A percentile compares a stretch with the other conserved stretches of the same genome.
phyloP scores from a whole-genome alignment of 306 rosid genomes.

The Prunus campanulata region DNA sequence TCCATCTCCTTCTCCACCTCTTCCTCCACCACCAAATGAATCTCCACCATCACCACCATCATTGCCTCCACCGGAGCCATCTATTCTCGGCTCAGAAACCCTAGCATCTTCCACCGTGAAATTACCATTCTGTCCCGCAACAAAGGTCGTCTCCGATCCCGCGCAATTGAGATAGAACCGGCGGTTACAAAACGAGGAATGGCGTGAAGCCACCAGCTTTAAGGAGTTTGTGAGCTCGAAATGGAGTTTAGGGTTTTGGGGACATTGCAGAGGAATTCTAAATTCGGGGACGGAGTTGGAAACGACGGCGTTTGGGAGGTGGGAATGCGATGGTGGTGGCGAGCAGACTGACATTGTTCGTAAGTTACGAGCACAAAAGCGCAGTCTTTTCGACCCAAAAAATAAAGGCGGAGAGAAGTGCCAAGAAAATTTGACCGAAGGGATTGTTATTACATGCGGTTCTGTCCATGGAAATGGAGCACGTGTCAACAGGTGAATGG shows the following conservation, averaged over 20 bases:
- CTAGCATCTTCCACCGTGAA: conserved; percentile 11
- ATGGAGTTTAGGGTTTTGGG: neutral
- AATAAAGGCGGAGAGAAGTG: neutral
- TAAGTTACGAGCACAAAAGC: neutral
- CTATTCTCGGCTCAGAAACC: conserved; percentile 23
- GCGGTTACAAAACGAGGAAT: conserved; percentile 8
- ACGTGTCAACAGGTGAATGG: neutral
- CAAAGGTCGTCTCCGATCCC: conserved; percentile 32
- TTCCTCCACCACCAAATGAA: conserved; percentile 14
- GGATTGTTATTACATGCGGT: neutral
- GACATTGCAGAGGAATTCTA: neutral
- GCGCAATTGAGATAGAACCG: conserved; percentile 30
- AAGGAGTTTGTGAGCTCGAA: neutral
- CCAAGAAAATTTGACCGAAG: neutral
- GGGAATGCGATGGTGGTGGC: conserved; percentile 9
- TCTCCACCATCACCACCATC: conserved; percentile 16
- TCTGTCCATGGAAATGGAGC: neutral
- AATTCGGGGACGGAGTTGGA: conserved; percentile 13
- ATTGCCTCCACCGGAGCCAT: conserved; percentile 12
- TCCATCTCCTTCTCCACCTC: conserved; percentile 26
- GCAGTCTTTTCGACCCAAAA: neutral
- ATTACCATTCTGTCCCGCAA: neutral
- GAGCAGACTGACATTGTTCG: conserved; percentile 47
- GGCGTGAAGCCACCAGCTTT: conserved; percentile 22
- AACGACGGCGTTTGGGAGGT: conserved; percentile 21